These are phyloP conservation scores for Aspergillus tanneri DNA, from an alignment of 2,329 filamentous ascomycete species.

Conservation along the genomic window DNA sequence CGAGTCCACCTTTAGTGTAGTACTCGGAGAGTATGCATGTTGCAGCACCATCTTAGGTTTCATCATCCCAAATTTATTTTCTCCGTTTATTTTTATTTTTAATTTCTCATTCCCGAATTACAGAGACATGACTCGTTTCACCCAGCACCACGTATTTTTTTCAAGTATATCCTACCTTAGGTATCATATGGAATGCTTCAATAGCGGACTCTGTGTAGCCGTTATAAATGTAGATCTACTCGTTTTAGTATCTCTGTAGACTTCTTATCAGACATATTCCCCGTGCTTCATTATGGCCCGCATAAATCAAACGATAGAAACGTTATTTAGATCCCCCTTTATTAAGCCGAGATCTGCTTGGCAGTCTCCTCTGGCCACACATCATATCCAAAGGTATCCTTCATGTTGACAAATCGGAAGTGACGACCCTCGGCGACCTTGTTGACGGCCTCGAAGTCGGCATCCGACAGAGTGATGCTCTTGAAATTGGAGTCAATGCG, in stretches of 20 bases:
- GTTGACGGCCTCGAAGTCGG: slow-evolving; percentile 61
- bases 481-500: slow-evolving; percentile 69
- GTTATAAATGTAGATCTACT: no score
- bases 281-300: slow-evolving; percentile 19
- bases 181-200: not conserved
- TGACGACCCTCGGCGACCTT: slow-evolving; percentile 65
- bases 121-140: no score
- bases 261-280: slow-evolving; percentile 8
- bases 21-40: slow-evolving; percentile 3
- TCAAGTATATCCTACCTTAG: not conserved
- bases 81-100: not conserved
- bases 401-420: slow-evolving; percentile 77
- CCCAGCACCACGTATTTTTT: not conserved
- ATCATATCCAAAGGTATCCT: slow-evolving; percentile 74
- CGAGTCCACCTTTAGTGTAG: slow-evolving; percentile 17
- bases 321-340: not conserved
- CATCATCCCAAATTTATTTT: slow-evolving; percentile 2
- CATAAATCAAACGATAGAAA: slow-evolving; percentile 15
- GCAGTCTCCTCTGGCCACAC: slow-evolving; percentile 62
- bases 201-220: no score
- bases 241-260: not conserved
- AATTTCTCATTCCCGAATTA: not conserved
- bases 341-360: slow-evolving; percentile 33
- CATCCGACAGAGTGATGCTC: slow-evolving; percentile 57
- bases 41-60: slow-evolving; percentile 5